phyloP scores from a whole-genome alignment of 192 early-diverging fungal species.

The Blastocladiella britannica region DNA sequence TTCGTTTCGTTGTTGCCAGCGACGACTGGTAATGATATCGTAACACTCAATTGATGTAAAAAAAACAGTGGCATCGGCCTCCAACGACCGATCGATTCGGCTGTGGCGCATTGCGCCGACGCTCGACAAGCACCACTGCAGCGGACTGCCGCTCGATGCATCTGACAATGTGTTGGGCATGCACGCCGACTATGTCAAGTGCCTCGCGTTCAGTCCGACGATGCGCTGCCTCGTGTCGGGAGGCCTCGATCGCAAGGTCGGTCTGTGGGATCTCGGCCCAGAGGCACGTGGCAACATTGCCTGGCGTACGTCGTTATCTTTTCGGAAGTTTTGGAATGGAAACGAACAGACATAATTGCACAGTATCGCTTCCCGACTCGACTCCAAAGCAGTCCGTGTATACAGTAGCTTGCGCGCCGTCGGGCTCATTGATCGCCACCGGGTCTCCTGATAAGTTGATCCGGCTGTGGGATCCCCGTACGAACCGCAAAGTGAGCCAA shows the following conservation, averaged over 20 bases:
- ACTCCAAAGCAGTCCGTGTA: conserved; percentile 59
- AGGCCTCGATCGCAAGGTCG: conserved; percentile 70
- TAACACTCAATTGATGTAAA: neutral
- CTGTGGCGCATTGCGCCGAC: conserved; percentile 28
- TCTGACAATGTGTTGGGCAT: conserved; percentile 37
- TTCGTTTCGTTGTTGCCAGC: neutral
- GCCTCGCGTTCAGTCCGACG: conserved; percentile 51
- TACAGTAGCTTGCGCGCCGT: conserved; percentile 55
- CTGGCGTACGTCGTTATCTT: conserved; percentile 4
- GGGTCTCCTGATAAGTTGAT: conserved; percentile 88
- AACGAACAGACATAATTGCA: neutral
- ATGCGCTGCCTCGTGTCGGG: conserved; percentile 66
- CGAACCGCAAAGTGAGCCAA: conserved; percentile 45
- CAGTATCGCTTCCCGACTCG: conserved; percentile 23
- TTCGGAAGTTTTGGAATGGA: neutral
- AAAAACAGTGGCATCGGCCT: conserved; percentile 56
- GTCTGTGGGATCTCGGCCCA: conserved; percentile 74
- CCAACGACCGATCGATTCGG: conserved; percentile 73
- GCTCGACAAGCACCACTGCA: conserved; percentile 5
- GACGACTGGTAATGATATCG: neutral
- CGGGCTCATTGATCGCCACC: conserved; percentile 60
- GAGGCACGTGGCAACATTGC: conserved; percentile 20
- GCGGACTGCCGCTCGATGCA: conserved; percentile 18
- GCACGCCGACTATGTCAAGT: conserved; percentile 83
- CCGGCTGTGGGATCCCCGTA: conserved; percentile 72